Evolutionary conservation across 352 stramenopile species (phyloP), one percentile per base, ranked within the genome.

Genomic region (Elongisporangium prolatum): DNA sequence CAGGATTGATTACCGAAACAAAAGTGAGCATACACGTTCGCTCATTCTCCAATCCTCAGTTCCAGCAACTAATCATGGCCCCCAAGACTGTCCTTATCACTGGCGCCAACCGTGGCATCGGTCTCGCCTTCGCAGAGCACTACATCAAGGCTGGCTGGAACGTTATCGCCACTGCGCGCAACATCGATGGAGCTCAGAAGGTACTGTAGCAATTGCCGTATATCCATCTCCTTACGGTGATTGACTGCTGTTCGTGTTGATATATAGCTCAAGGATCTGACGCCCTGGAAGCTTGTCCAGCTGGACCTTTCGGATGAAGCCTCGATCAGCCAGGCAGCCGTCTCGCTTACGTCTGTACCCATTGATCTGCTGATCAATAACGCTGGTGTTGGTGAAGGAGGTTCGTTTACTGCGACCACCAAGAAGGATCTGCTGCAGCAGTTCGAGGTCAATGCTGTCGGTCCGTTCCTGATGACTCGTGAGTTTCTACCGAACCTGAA

Each of bases 341-440:
- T 58, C 52, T 21, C 54, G 2, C 52, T 79, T 2, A 55, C 69
- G 24, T 57, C 57, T 24, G 55, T 59, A 17, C 61, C 72, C 4
- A 72, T 85, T 40, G 71, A 85, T 56, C 48, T 85, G n/a, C 54
- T 85, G 9, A 76, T 85, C 59, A 85, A 85, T 63, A 84, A 84
- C 58, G 71, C 74, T 2, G 75, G 75, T 16, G 48, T 80, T 16
- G 18, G 52, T 16, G 56, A 55, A 16, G 17, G 50, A 17, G 48
- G 57, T 13, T 24, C 21, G 14, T 14, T 75, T 1, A 59, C 25
- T 0, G 62, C 69, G 13, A 75, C 68, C 17, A 72, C 75, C 22
- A 65, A 65, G 54, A 72, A 74, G 16, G 48, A 66, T 20, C 21
- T 81, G 4, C 57, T 78, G 62, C 57, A 61, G 16, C 63, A 83